These are phyloP conservation scores for Leccinum broughii DNA, from an alignment of 768 basidiomycete genomes.

Conservation along the genomic window DNA sequence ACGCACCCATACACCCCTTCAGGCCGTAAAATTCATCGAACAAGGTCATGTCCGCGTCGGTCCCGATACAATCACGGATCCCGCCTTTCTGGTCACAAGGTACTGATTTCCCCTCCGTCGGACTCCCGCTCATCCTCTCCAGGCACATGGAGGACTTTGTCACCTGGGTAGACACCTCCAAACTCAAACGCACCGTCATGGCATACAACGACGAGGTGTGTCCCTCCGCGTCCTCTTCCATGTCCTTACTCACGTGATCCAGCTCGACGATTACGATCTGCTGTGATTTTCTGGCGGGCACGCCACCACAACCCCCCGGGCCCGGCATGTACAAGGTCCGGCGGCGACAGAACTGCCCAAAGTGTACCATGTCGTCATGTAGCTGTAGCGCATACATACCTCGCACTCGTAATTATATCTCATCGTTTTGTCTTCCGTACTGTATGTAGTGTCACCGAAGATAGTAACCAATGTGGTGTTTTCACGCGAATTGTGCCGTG, in stretches of 20 bases:
- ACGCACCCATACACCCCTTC: slow-evolving; percentile 14
- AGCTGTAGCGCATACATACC: neutral
- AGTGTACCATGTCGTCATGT: neutral
- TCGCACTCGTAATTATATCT: neutral
- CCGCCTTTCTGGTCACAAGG: slow-evolving; percentile 93
- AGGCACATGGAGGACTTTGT: slow-evolving; percentile 99
- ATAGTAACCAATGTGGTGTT: slow-evolving; percentile 11
- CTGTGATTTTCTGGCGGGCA: slow-evolving; percentile 42
- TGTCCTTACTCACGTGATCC: slow-evolving; percentile 18
- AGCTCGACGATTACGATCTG: slow-evolving; percentile 96
- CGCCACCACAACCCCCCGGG: neutral
- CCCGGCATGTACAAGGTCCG: neutral
- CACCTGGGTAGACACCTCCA: slow-evolving; percentile 98
- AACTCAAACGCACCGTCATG: slow-evolving; percentile 94
- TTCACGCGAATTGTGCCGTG: slow-evolving; percentile 25
- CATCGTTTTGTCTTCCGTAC: neutral
- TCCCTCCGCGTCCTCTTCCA: slow-evolving; percentile 1
- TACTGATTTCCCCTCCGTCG: slow-evolving; percentile 28
- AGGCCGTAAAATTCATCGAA: slow-evolving; percentile 97
- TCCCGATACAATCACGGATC: slow-evolving; percentile 93
- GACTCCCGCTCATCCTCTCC: slow-evolving; percentile 5
- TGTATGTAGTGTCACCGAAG: slow-evolving; percentile 4
- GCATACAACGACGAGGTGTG: slow-evolving; percentile 92
- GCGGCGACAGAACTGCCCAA: neutral
- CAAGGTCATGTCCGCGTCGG: slow-evolving; percentile 98